Evolutionary conservation across 202 grass and related monocot species (phyloP).

Genomic region (Hordeum pubiflorum): DNA sequence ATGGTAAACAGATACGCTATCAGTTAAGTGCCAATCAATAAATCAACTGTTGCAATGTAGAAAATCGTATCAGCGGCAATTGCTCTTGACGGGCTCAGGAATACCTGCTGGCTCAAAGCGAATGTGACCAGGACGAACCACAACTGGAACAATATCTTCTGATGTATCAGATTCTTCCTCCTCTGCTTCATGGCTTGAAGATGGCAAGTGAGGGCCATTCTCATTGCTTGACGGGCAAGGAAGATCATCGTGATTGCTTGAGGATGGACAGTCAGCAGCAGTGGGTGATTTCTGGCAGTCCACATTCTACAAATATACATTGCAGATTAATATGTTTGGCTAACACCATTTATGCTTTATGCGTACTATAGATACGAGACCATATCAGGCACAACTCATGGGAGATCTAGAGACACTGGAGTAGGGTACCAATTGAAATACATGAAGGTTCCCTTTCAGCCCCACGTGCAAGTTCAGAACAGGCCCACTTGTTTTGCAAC

Average conservation of each 20-base stretch:
- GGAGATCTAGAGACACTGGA: not conserved
- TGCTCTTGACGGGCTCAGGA: slow-evolving; percentile 14
- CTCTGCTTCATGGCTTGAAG: slow-evolving; percentile 30
- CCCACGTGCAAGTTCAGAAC: not conserved
- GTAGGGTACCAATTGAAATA: not conserved
- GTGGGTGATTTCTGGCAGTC: slow-evolving; percentile 30
- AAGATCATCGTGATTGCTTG: slow-evolving; percentile 32
- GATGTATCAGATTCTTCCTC: slow-evolving; percentile 42
- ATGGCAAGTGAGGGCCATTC: slow-evolving; percentile 17
- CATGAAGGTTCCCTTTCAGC: not conserved
- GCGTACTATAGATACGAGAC: not conserved
- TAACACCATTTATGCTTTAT: slow-evolving; percentile 8
- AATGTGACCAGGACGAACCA: slow-evolving; percentile 84
- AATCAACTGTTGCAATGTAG: slow-evolving; percentile 7
- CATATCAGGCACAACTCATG: not conserved
- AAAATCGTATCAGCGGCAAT: slow-evolving; percentile 1
- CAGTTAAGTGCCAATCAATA: not conserved
- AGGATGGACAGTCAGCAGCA: slow-evolving; percentile 21
- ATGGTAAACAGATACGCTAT: not conserved
- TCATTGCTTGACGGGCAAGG: slow-evolving; percentile 25
- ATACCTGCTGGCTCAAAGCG: slow-evolving; percentile 79
- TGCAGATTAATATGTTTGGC: slow-evolving; percentile 20
- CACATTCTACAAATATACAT: slow-evolving; percentile 32
- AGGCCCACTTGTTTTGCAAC: not conserved
- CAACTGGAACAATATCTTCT: slow-evolving; percentile 59